A percentile compares a stretch with the other conserved stretches of the same genome.
Conservation (phyloP, 2,329 filamentous ascomycete genomes). For the Ophiocordyceps robertsii region DNA sequence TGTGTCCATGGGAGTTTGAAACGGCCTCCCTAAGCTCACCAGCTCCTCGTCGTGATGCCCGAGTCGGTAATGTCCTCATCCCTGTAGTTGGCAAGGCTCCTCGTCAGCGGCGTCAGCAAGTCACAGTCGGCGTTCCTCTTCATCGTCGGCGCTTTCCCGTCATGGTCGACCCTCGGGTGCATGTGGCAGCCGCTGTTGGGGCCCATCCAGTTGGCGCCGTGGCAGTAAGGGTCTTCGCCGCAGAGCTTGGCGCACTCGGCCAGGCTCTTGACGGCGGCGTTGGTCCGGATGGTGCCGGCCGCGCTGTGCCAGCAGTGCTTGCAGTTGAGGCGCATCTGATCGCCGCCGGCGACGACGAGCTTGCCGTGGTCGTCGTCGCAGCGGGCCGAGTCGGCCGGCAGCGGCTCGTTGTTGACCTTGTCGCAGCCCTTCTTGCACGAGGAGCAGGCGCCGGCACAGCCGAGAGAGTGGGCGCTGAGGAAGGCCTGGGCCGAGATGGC, state of each 20-base stretch:
- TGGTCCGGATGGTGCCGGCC: background rate
- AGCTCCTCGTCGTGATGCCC: too few species aligned
- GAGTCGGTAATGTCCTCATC: too few species aligned
- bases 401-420: background rate
- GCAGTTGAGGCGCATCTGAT: slow-evolving; percentile 1
- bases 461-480: slow-evolving; percentile 6
- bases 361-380: background rate
- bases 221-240: slow-evolving; percentile 1
- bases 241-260: slow-evolving; percentile 3
- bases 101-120: background rate
- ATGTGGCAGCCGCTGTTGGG: background rate
- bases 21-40: too few species aligned
- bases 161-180: background rate
- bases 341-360: background rate
- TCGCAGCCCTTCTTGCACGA: slow-evolving; percentile 5
- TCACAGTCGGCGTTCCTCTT: background rate
- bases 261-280: background rate
- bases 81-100: background rate
- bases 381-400: background rate
- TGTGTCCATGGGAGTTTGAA: too few species aligned
- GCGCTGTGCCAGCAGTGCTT: slow-evolving; percentile 2
- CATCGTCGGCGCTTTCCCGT: background rate
- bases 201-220: slow-evolving; percentile 3
- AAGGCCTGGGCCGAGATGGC: slow-evolving; percentile 6
- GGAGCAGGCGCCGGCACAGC: slow-evolving; percentile 1